Conservation (phyloP, 2,329 filamentous ascomycete species). For the Pseudocercospora fijiensis region DNA sequence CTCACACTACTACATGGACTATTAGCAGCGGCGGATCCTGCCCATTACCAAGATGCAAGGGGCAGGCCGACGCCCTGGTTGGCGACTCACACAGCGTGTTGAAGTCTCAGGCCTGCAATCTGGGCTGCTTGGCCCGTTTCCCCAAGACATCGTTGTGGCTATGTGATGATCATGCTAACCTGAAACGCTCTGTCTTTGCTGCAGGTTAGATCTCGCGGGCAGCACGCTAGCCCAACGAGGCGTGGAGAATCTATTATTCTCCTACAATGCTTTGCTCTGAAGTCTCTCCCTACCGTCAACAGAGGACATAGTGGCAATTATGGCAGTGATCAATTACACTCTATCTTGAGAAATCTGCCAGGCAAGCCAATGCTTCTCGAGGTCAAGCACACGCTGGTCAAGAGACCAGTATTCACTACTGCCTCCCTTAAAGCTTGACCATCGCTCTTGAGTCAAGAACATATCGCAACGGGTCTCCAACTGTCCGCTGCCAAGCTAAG, state of each 20-base stretch:
- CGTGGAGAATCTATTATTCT: not conserved
- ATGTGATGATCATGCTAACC: not conserved
- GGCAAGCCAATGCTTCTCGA: not conserved
- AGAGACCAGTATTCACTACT: not conserved
- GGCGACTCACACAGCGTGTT: not conserved
- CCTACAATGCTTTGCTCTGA: not conserved
- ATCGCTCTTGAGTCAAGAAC: not conserved
- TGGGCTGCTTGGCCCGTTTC: not conserved
- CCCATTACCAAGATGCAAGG: too few species aligned
- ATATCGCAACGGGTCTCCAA: constrained; percentile 12
- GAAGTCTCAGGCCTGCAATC: not conserved
- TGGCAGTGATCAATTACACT: not conserved
- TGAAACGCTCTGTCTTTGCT: constrained; percentile 1
- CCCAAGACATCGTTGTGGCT: not conserved
- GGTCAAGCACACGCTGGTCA: not conserved
- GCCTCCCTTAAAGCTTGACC: not conserved
- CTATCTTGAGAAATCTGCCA: not conserved
- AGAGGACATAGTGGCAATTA: not conserved
- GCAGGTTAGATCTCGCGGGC: not conserved
- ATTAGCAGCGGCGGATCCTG: not conserved
- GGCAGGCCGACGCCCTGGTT: too few species aligned
- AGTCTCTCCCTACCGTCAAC: not conserved
- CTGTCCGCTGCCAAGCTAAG: constrained; percentile 13
- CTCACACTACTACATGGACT: not conserved
- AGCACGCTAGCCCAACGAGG: not conserved